phyloP scores from a whole-genome alignment of 2,329 filamentous ascomycete genomes.

The Simplicillium sp. region DNA sequence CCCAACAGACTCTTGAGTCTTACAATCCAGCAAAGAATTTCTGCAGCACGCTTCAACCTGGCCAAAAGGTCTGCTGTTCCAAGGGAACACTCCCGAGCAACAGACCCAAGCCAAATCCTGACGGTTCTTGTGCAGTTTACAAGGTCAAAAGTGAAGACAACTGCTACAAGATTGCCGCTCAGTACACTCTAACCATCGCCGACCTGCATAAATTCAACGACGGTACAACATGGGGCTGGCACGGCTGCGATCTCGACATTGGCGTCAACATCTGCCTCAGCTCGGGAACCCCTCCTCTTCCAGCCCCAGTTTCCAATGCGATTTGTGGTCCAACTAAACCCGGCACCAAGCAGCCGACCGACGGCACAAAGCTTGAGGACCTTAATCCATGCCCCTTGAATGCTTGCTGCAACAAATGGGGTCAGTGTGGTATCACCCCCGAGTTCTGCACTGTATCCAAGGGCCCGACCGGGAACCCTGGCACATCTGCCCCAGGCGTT shows the following conservation, averaged over 20 bases:
- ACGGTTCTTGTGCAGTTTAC: conserved; percentile 27
- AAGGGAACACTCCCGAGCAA: conserved; percentile 11
- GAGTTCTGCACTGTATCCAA: conserved; percentile 24
- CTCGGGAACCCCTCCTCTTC: conserved; percentile 22
- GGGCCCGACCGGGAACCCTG: not conserved
- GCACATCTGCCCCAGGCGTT: conserved; percentile 3
- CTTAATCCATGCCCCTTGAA: conserved; percentile 20
- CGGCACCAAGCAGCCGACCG: conserved; percentile 14
- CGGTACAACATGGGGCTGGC: conserved; percentile 19
- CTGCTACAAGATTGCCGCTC: not conserved
- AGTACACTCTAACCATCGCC: not conserved
- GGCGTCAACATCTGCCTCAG: conserved; percentile 23
- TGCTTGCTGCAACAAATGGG: conserved; percentile 24
- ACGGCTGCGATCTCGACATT: conserved; percentile 15
- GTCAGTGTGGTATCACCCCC: conserved; percentile 28
- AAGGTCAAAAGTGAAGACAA: conserved; percentile 14
- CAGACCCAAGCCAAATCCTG: too few relatives aligned
- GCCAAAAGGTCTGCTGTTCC: conserved; percentile 27
- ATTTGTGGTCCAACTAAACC: conserved; percentile 23
- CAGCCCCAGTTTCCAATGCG: conserved; percentile 16
- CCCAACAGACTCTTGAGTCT: conserved; percentile 18
- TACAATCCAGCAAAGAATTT: conserved; percentile 18
- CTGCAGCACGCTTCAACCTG: conserved; percentile 14
- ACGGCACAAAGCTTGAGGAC: conserved; percentile 10
- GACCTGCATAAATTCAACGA: conserved; percentile 1